These are phyloP conservation scores for Boletus huronensis DNA, from an alignment of 768 basidiomycete species.

Conservation along the genomic window DNA sequence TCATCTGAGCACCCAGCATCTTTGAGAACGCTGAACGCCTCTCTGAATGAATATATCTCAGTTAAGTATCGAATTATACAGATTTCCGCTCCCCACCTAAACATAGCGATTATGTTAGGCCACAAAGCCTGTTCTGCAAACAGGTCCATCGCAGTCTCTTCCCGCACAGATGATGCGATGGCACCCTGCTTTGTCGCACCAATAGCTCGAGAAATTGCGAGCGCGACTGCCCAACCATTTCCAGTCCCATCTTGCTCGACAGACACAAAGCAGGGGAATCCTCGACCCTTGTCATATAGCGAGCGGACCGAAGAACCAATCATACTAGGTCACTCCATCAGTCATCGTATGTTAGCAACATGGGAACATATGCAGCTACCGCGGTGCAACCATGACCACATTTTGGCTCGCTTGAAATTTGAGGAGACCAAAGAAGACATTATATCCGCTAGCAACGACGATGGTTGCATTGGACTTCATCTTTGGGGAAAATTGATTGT, in stretches of 20 bases:
- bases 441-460: conserved; percentile 63
- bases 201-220: conserved; percentile 55
- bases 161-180: conserved; percentile 57
- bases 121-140: conserved; percentile 65
- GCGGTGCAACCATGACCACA: conserved; percentile 65
- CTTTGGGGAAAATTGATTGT: conserved; percentile 46
- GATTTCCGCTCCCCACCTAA: conserved; percentile 37
- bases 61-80: background rate
- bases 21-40: conserved; percentile 59
- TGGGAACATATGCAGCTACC: conserved; percentile 26
- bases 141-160: conserved; percentile 64
- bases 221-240: conserved; percentile 41
- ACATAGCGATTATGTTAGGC: conserved; percentile 65
- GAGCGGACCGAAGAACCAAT: conserved; percentile 65
- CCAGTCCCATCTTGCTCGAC: conserved; percentile 60
- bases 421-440: conserved; percentile 59
- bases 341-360: background rate
- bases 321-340: conserved; percentile 40
- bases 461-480: conserved; percentile 48
- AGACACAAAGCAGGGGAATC: conserved; percentile 64
- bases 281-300: conserved; percentile 54
- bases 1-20: conserved; percentile 66
- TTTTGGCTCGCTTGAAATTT: conserved; percentile 51
- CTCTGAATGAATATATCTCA: conserved; percentile 33
- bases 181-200: conserved; percentile 63